phyloP scores from a whole-genome alignment of 176 grass and related monocot species.

The Luzula sylvatica region DNA sequence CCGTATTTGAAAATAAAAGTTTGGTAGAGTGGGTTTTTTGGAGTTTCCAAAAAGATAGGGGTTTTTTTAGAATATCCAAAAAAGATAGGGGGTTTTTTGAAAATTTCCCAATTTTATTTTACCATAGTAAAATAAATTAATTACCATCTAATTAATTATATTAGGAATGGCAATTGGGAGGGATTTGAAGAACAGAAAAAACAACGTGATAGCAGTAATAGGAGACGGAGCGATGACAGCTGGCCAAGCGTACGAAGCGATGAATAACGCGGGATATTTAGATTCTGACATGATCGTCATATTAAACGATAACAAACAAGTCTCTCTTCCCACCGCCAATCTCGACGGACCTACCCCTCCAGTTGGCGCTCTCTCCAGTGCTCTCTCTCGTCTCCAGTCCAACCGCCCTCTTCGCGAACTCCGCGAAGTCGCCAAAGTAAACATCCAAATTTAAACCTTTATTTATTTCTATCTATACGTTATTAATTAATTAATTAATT shows the following conservation, averaged over 20 bases:
- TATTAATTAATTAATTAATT: neutral
- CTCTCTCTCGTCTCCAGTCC: slow-evolving; percentile 80
- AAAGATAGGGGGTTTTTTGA: no score
- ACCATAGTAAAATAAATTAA: no score
- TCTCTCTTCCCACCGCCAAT: slow-evolving; percentile 84
- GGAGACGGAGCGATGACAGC: slow-evolving; percentile 98
- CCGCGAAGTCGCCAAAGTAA: slow-evolving; percentile 94
- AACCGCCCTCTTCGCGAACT: slow-evolving; percentile 89
- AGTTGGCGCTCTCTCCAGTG: slow-evolving; percentile 84
- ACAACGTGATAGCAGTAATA: slow-evolving; percentile 90
- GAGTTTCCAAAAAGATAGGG: no score
- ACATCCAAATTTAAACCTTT: no score
- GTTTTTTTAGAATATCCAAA: no score
- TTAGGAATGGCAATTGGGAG: slow-evolving; percentile 81
- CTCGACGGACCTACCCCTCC: slow-evolving; percentile 90
- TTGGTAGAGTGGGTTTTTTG: no score
- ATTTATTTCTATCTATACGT: no score
- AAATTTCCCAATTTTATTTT: no score
- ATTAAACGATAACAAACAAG: slow-evolving; percentile 99
- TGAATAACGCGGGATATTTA: slow-evolving; percentile 97
- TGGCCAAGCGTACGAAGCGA: slow-evolving; percentile 91
- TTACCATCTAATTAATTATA: no score
- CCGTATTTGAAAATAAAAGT: no score
- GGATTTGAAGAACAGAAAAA: slow-evolving; percentile 80
- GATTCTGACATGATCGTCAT: slow-evolving; percentile 99